phyloP scores from a whole-genome alignment of 371 early-diverging fungal genomes.

The Umbelopsis sp. region DNA sequence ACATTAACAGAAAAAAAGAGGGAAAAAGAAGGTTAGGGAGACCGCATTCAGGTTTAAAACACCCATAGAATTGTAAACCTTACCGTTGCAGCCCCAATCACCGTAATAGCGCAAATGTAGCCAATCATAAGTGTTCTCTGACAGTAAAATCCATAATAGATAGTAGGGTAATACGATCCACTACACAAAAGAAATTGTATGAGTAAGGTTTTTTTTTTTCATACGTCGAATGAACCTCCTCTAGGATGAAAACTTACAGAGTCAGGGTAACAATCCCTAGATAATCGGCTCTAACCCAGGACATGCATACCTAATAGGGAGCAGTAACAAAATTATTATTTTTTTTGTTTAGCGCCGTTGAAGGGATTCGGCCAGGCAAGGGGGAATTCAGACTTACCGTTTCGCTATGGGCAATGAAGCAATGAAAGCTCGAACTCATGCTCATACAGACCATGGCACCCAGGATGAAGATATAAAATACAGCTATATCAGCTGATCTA shows the following conservation, averaged over 20 bases:
- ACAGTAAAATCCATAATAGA: slow-evolving; percentile 69
- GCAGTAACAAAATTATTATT: slow-evolving; percentile 33
- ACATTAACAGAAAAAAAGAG: neutral
- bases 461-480: slow-evolving; percentile 69
- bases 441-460: slow-evolving; percentile 82
- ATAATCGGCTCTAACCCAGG: slow-evolving; percentile 91
- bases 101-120: slow-evolving; percentile 66
- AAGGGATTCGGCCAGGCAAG: neutral
- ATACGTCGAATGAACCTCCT: no score
- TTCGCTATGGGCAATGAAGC: slow-evolving; percentile 87
- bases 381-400: slow-evolving; percentile 43
- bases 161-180: slow-evolving; percentile 76
- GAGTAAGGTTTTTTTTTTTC: no score
- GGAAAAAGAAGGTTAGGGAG: neutral
- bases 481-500: slow-evolving; percentile 61
- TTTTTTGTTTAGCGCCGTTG: neutral
- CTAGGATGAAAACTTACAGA: slow-evolving; percentile 53
- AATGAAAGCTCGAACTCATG: slow-evolving; percentile 82
- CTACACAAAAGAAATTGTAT: slow-evolving; percentile 22
- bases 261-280: slow-evolving; percentile 89
- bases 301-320: slow-evolving; percentile 36
- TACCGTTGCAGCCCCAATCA: slow-evolving; percentile 69
- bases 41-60: no score
- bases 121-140: slow-evolving; percentile 38
- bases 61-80: slow-evolving; percentile 16